These are phyloP conservation scores for Lichtheimia corymbifera DNA, from an alignment of 371 early-diverging fungal species.

Conservation along the genomic window DNA sequence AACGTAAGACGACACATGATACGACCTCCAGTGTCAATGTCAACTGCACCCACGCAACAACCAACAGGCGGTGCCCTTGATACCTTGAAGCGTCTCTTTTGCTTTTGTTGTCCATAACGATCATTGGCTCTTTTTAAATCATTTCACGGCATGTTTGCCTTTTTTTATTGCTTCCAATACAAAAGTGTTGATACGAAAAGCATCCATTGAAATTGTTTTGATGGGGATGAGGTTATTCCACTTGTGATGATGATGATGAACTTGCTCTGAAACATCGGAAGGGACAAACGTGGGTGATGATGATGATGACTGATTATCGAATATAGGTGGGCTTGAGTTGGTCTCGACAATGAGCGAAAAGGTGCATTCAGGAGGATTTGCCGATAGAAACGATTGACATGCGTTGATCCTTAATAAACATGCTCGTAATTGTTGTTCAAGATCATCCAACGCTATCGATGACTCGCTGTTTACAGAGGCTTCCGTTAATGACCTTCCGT, in stretches of 20 bases:
- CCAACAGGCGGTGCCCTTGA: too few species aligned
- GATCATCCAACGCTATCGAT: constrained; percentile 26
- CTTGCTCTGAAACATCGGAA: not conserved
- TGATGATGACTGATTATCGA: not conserved
- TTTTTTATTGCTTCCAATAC: constrained; percentile 21
- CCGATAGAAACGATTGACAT: constrained; percentile 14
- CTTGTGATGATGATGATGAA: constrained; percentile 11
- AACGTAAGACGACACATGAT: too few species aligned
- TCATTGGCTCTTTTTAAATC: not conserved
- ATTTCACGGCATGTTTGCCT: constrained; percentile 19
- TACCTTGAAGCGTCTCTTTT: too few species aligned
- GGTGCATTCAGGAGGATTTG: constrained; percentile 22
- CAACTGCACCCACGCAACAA: too few species aligned
- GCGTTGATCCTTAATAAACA: constrained; percentile 42
- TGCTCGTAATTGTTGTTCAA: constrained; percentile 45
- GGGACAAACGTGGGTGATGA: too few species aligned
- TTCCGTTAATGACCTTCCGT: too few species aligned
- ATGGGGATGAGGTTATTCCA: constrained; percentile 38
- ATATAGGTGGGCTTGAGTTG: constrained; percentile 15
- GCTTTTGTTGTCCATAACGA: too few species aligned
- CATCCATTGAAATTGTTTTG: constrained; percentile 48
- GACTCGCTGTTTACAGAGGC: constrained; percentile 16
- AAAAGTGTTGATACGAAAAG: constrained; percentile 28
- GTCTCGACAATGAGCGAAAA: constrained; percentile 49
- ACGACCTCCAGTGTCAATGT: too few species aligned